phyloP scores from a whole-genome alignment of 2,329 filamentous ascomycete species.

The Colletotrichum cereale region DNA sequence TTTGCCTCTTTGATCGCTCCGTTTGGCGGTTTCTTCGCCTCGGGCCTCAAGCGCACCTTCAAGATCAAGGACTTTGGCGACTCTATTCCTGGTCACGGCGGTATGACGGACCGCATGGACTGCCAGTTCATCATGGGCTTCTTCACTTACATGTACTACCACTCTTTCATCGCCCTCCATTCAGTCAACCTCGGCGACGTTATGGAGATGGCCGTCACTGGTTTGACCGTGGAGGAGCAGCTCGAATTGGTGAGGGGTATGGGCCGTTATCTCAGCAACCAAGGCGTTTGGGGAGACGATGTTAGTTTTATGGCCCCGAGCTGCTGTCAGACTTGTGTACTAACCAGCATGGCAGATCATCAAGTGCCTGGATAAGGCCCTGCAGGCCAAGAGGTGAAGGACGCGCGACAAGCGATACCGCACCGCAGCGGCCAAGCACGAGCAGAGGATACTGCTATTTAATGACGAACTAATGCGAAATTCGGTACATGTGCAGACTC shows the following conservation, averaged over 20 bases:
- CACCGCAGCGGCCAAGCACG: background rate
- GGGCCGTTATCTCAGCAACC: conserved; percentile 73
- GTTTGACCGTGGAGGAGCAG: conserved; percentile 89
- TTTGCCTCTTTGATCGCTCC: conserved; percentile 97
- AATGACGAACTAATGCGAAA: conserved; percentile 39
- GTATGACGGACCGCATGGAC: conserved; percentile 99
- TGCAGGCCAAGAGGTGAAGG: conserved; percentile 45
- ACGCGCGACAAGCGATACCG: background rate
- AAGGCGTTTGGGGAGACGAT: conserved; percentile 61
- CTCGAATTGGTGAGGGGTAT: conserved; percentile 80
- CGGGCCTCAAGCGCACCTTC: conserved; percentile 96
- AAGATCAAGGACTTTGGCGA: conserved; percentile 99
- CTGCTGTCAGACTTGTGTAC: conserved; percentile 45
- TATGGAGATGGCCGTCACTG: conserved; percentile 91
- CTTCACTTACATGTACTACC: conserved; percentile 98
- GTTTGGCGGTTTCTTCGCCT: conserved; percentile 98
- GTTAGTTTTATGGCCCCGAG: conserved; percentile 57
- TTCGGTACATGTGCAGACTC: conserved; percentile 23
- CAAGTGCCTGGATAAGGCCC: conserved; percentile 50
- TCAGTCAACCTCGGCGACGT: conserved; percentile 87
- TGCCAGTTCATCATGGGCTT: conserved; percentile 99
- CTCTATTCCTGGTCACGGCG: conserved; percentile 96
- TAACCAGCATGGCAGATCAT: conserved; percentile 46
- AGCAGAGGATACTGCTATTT: conserved; percentile 33
- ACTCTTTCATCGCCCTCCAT: conserved; percentile 93